A percentile compares a stretch with the other conserved stretches of the same genome.
These are phyloP conservation scores for Coemansia sp. DNA, from an alignment of 192 early-diverging fungal species.

Conservation along the genomic window DNA sequence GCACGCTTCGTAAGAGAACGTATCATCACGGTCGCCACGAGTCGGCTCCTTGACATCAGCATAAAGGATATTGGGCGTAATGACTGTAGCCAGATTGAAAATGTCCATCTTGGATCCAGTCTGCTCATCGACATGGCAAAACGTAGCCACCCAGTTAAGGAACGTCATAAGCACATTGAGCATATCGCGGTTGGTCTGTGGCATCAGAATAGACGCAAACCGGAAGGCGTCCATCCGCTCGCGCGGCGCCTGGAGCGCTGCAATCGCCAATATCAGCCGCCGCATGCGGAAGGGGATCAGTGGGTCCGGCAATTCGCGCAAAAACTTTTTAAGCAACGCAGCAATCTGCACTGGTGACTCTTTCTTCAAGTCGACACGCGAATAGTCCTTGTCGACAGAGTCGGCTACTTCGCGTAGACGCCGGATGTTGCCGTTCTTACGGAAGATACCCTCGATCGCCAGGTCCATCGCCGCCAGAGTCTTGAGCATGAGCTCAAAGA, in stretches of 20 bases:
- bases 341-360: slow-evolving; percentile 90
- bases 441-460: slow-evolving; percentile 91
- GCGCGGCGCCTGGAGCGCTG: slow-evolving; percentile 61
- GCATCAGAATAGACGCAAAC: slow-evolving; percentile 79
- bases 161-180: slow-evolving; percentile 90
- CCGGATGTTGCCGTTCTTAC: slow-evolving; percentile 97
- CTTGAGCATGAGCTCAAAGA: slow-evolving; percentile 80
- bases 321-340: slow-evolving; percentile 93
- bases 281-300: slow-evolving; percentile 89
- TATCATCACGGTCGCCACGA: slow-evolving; percentile 68
- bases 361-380: slow-evolving; percentile 64
- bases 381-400: slow-evolving; percentile 80
- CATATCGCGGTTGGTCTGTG: slow-evolving; percentile 88
- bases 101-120: slow-evolving; percentile 91
- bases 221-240: slow-evolving; percentile 73
- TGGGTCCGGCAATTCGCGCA: slow-evolving; percentile 95
- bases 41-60: slow-evolving; percentile 82
- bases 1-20: slow-evolving; percentile 66
- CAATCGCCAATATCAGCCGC: slow-evolving; percentile 77
- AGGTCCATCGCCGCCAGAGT: slow-evolving; percentile 73
- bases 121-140: slow-evolving; percentile 67
- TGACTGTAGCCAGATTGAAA: slow-evolving; percentile 88
- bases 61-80: slow-evolving; percentile 92
- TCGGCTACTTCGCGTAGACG: slow-evolving; percentile 85
- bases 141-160: slow-evolving; percentile 82